phyloP scores from a whole-genome alignment of 2,329 filamentous ascomycete genomes.

The Aspergillus japonicus region DNA sequence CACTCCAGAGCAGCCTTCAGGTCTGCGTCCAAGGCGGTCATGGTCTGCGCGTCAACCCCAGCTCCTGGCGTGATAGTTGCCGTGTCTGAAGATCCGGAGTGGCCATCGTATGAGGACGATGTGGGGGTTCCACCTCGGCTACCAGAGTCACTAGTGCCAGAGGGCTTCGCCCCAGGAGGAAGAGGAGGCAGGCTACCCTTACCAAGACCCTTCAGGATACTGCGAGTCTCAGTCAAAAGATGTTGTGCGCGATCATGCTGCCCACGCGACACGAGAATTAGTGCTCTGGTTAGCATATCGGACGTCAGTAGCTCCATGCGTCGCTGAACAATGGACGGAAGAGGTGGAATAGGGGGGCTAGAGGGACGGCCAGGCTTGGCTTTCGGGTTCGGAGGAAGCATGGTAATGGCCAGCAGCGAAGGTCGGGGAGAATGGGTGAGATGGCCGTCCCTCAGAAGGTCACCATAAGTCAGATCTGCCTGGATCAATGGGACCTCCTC shows the following conservation, averaged over 20 bases:
- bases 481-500: conserved; percentile 95
- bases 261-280: conserved; percentile 85
- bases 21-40: conserved; percentile 84
- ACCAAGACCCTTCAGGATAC: conserved; percentile 90
- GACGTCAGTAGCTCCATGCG: conserved; percentile 97
- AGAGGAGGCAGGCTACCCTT: conserved; percentile 93
- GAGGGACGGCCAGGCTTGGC: conserved; percentile 56
- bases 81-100: conserved; percentile 39
- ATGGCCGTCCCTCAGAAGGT: conserved; percentile 85
- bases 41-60: conserved; percentile 80
- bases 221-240: conserved; percentile 86
- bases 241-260: conserved; percentile 94
- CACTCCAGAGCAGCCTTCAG: conserved; percentile 89
- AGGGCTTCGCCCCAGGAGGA: conserved; percentile 54
- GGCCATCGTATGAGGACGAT: conserved; percentile 39
- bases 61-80: conserved; percentile 55
- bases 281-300: conserved; percentile 90
- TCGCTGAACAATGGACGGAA: conserved; percentile 90
- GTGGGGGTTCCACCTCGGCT: conserved; percentile 39
- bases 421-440: conserved; percentile 83
- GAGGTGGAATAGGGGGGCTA: conserved; percentile 85
- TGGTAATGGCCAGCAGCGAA: conserved; percentile 89
- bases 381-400: conserved; percentile 69
- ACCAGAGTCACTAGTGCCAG: conserved; percentile 45
- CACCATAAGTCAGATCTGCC: conserved; percentile 89